Conservation (phyloP, 2,329 filamentous ascomycete genomes). For the Neurospora sp. region DNA sequence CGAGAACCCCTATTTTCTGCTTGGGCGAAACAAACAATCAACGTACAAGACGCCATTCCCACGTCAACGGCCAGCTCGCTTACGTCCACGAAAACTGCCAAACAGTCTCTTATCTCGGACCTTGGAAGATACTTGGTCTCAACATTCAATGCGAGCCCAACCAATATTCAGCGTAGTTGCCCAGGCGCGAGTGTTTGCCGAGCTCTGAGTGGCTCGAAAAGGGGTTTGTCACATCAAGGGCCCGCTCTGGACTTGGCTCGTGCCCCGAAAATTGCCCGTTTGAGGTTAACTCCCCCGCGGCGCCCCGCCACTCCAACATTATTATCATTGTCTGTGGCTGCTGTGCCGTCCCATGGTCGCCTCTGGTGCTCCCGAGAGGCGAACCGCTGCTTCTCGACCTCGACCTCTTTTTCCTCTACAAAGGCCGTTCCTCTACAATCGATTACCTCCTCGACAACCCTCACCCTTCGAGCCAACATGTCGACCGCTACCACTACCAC, state of each 20-base stretch:
- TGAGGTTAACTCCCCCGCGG: neutral
- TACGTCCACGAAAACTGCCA: neutral
- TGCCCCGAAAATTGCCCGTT: neutral
- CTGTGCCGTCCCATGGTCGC: neutral
- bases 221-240: neutral
- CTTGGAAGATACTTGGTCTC: neutral
- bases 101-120: neutral
- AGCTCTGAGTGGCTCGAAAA: neutral
- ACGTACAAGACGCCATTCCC: neutral
- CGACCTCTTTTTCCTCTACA: neutral
- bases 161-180: neutral
- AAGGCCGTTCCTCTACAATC: neutral
- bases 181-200: neutral
- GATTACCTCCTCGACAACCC: neutral
- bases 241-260: neutral
- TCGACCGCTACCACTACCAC: conserved; percentile 33
- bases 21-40: neutral
- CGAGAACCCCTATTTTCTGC: neutral
- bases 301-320: neutral
- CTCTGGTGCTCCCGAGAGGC: neutral
- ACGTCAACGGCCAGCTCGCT: neutral
- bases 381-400: neutral
- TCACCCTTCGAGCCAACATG: conserved; percentile 14
- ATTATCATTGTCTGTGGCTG: neutral
- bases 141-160: neutral